phyloP scores from a whole-genome alignment of 2,329 filamentous ascomycete genomes.

The Talaromyces sp. region DNA sequence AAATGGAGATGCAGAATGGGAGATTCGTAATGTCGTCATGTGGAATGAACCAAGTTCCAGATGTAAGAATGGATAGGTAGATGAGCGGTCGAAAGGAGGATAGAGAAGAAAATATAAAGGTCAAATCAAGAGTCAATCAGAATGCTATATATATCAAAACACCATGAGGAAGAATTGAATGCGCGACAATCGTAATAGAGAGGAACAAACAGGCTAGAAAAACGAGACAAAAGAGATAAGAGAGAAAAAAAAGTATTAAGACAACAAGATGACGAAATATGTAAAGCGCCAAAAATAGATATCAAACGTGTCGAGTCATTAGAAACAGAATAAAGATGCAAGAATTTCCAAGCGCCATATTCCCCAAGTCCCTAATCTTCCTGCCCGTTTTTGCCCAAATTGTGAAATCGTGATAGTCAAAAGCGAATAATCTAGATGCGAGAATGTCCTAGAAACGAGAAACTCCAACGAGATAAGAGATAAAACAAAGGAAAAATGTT shows the following conservation, averaged over 20 bases:
- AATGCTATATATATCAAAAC: constrained; percentile 7
- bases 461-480: not conserved
- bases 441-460: not conserved
- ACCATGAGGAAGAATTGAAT: not conserved
- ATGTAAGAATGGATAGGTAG: not conserved
- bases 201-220: not conserved
- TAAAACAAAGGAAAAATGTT: constrained; percentile 7
- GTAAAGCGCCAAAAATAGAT: not conserved
- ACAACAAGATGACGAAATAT: constrained; percentile 2
- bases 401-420: not conserved
- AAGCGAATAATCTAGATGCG: not conserved
- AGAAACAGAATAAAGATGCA: not conserved
- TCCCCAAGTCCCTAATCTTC: not conserved
- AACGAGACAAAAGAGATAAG: not conserved
- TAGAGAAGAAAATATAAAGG: not conserved
- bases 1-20: not conserved
- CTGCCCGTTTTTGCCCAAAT: not conserved
- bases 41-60: not conserved
- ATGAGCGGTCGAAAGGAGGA: not conserved
- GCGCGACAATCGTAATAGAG: not conserved
- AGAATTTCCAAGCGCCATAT: constrained; percentile 1
- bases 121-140: not conserved
- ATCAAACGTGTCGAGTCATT: not conserved
- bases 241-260: not conserved
- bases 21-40: not conserved